Evolutionary conservation across 108 stramenopile species (phyloP).

Genomic region (Licmophora abbreviata): DNA sequence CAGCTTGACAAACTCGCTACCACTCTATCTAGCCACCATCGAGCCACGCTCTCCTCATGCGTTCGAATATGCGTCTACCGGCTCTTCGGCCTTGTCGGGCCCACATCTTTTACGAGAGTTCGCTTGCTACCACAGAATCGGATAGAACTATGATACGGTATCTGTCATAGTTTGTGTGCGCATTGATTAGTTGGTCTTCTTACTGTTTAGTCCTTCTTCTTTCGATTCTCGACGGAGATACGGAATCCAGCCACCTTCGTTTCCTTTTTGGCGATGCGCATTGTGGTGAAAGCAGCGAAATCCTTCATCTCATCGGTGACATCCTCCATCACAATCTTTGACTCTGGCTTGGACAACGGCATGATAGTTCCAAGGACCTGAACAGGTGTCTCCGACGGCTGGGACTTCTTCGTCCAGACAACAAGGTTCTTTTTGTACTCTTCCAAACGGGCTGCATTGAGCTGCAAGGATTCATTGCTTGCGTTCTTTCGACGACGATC

Average conservation of each 20-base stretch:
- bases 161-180: too few relatives aligned
- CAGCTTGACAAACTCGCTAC: too few relatives aligned
- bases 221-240: slow-evolving; percentile 57
- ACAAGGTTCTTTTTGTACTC: slow-evolving; percentile 94
- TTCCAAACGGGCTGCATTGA: slow-evolving; percentile 92
- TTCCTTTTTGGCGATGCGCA: slow-evolving; percentile 75
- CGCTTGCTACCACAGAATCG: too few relatives aligned
- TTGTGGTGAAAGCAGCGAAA: slow-evolving; percentile 66
- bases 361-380: slow-evolving; percentile 55
- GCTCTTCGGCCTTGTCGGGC: too few relatives aligned
- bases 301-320: slow-evolving; percentile 77
- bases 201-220: slow-evolving; percentile 69
- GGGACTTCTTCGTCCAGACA: slow-evolving; percentile 82
- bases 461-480: slow-evolving; percentile 66
- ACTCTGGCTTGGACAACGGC: slow-evolving; percentile 61
- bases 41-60: too few relatives aligned
- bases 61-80: too few relatives aligned
- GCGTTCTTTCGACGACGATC: slow-evolving; percentile 92
- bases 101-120: too few relatives aligned
- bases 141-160: too few relatives aligned
- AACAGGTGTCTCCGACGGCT: slow-evolving; percentile 43
- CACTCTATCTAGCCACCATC: too few relatives aligned
- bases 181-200: neutral
- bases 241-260: slow-evolving; percentile 79
- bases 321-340: slow-evolving; percentile 66